Evolutionary conservation across 2,329 filamentous ascomycete genomes (phyloP).

Genomic region (Phaeophleospora eucalypticola): DNA sequence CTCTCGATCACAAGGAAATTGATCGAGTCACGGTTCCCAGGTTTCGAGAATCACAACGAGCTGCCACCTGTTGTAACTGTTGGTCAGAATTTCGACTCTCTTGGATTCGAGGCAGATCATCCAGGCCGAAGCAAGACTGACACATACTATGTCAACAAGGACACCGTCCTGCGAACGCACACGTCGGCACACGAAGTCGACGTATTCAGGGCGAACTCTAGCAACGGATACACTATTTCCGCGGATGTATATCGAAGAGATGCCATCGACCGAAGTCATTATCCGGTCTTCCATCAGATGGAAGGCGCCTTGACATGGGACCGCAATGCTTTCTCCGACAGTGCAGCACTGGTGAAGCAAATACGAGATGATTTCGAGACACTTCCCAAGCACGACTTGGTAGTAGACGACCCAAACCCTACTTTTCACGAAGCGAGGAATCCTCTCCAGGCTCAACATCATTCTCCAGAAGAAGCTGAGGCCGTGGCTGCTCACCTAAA

Average conservation of each 20-base stretch:
- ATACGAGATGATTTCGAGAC: slow-evolving; percentile 67
- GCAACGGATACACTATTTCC: slow-evolving; percentile 79
- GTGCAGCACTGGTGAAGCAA: slow-evolving; percentile 55
- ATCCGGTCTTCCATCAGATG: slow-evolving; percentile 98
- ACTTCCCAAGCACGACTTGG: slow-evolving; percentile 69
- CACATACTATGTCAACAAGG: slow-evolving; percentile 89
- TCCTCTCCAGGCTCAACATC: slow-evolving; percentile 69
- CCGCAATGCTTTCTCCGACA: slow-evolving; percentile 53
- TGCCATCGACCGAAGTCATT: slow-evolving; percentile 91
- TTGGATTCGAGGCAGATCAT: slow-evolving; percentile 85
- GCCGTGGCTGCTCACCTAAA: slow-evolving; percentile 84
- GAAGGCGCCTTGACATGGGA: slow-evolving; percentile 92
- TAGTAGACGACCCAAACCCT: slow-evolving; percentile 80
- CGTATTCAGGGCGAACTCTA: slow-evolving; percentile 67
- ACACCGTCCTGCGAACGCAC: slow-evolving; percentile 83
- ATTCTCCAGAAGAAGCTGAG: slow-evolving; percentile 72
- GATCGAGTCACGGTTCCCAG: slow-evolving; percentile 83
- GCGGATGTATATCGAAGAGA: slow-evolving; percentile 95
- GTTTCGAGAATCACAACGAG: slow-evolving; percentile 71
- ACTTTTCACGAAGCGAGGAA: slow-evolving; percentile 74
- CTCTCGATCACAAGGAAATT: slow-evolving; percentile 85
- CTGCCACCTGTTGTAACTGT: slow-evolving; percentile 81
- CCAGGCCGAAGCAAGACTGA: slow-evolving; percentile 82
- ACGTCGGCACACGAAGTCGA: slow-evolving; percentile 90
- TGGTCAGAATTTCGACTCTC: slow-evolving; percentile 89